A percentile compares a stretch with the other conserved stretches of the same genome.
Evolutionary conservation across 805 yeast species (phyloP).

Genomic region (Starmerella apis): DNA sequence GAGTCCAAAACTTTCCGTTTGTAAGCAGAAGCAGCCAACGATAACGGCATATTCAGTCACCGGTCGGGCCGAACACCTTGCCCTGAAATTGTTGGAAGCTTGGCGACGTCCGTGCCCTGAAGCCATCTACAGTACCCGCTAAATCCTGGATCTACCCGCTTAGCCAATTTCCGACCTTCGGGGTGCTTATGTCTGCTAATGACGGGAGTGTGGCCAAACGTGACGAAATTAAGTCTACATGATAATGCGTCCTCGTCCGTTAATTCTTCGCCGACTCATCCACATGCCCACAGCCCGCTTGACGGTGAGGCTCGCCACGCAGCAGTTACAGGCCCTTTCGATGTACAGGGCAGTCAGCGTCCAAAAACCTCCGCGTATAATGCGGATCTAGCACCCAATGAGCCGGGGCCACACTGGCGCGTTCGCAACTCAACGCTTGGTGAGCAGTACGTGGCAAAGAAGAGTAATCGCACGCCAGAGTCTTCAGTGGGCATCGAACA

Average conservation of each 20-base stretch:
- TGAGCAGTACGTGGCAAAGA: conserved; percentile 1
- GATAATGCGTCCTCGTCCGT: neutral
- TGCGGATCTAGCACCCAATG: neutral
- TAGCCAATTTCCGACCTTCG: neutral
- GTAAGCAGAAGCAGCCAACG: neutral
- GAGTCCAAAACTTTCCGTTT: neutral
- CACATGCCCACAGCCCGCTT: neutral
- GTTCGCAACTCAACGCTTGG: conserved; percentile 7
- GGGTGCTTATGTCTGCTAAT: conserved; percentile 5
- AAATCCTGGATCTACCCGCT: neutral
- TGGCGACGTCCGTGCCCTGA: neutral
- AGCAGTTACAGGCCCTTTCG: neutral
- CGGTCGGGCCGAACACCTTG: neutral
- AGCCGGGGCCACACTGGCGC: conserved; percentile 9
- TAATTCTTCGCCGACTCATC: neutral
- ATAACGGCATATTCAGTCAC: neutral
- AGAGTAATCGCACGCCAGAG: neutral
- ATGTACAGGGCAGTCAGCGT: neutral
- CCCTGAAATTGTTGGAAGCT: neutral
- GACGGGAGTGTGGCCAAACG: conserved; percentile 9
- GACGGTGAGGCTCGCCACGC: neutral
- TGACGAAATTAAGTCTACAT: conserved; percentile 1
- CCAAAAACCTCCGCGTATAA: neutral
- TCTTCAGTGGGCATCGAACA: neutral
- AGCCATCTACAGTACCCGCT: neutral